Conservation (phyloP, 352 stramenopile species). For the Blastocystis sp. region DNA sequence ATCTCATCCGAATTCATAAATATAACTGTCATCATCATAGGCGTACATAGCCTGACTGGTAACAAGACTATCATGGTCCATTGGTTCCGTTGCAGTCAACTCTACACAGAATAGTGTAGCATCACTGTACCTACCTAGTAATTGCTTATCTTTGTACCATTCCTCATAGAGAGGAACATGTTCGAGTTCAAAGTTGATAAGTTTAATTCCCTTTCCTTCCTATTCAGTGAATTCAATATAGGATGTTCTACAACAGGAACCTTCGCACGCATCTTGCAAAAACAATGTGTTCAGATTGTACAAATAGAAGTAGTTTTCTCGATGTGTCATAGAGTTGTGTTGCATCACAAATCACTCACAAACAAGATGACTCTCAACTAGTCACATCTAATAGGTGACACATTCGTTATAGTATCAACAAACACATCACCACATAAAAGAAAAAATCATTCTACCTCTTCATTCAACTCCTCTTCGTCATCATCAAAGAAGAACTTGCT, state of each 20-base stretch:
- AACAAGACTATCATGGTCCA: conserved; percentile 55
- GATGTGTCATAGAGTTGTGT: too few species aligned
- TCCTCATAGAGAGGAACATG: conserved; percentile 57
- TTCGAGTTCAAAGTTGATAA: conserved; percentile 59
- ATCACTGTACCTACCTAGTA: background rate
- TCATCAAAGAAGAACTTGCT: background rate
- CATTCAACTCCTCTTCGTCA: background rate
- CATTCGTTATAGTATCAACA: too few species aligned
- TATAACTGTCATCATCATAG: conserved; percentile 38
- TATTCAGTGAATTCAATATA: background rate
- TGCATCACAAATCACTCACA: too few species aligned
- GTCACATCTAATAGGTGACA: too few species aligned
- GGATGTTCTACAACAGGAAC: conserved; percentile 1
- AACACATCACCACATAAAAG: background rate
- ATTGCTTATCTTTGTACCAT: conserved; percentile 59
- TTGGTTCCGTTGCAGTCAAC: conserved; percentile 32
- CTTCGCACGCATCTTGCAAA: background rate
- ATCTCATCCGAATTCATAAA: background rate
- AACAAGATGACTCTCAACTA: too few species aligned
- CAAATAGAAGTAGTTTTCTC: too few species aligned
- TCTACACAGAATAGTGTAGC: background rate
- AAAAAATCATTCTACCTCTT: background rate
- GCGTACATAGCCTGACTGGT: conserved; percentile 55
- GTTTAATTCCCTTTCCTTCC: conserved; percentile 56
- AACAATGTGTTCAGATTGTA: background rate